phyloP scores from a whole-genome alignment of 208 protist species.

The Wallacemonas collosoma region DNA sequence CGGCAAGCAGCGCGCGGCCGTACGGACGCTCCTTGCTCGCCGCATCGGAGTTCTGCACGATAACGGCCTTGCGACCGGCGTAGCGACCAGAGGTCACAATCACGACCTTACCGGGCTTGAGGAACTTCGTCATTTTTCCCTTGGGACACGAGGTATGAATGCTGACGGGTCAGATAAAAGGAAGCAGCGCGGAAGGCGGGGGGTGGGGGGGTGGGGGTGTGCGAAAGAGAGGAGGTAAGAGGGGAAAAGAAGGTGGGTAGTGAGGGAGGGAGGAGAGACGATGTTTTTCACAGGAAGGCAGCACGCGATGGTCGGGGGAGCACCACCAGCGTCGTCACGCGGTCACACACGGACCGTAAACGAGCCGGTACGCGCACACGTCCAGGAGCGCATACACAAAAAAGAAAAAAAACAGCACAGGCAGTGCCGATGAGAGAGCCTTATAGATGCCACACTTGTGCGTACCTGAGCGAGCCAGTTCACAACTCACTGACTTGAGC shows the following conservation, averaged over 20 bases:
- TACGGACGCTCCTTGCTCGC: constrained; percentile 93
- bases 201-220: too few relatives aligned
- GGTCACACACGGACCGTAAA: too few relatives aligned
- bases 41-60: constrained; percentile 95
- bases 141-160: constrained; percentile 2
- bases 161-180: not conserved
- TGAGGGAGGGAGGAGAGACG: not conserved
- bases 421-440: too few relatives aligned
- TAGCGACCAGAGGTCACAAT: constrained; percentile 97
- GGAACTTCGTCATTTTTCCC: constrained; percentile 82
- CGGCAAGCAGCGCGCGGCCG: constrained; percentile 95
- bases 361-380: too few relatives aligned
- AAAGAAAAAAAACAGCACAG: too few relatives aligned
- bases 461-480: too few relatives aligned
- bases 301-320: too few relatives aligned
- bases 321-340: too few relatives aligned
- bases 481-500: too few relatives aligned
- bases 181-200: not conserved
- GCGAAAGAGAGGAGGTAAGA: not conserved
- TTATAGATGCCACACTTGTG: too few relatives aligned
- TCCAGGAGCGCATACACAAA: too few relatives aligned
- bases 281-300: too few relatives aligned
- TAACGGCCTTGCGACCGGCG: constrained; percentile 98
- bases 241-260: constrained; percentile 15
- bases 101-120: constrained; percentile 98